Evolutionary conservation across 2,329 filamentous ascomycete species (phyloP).

Genomic region (Exophiala dermatitidis): DNA sequence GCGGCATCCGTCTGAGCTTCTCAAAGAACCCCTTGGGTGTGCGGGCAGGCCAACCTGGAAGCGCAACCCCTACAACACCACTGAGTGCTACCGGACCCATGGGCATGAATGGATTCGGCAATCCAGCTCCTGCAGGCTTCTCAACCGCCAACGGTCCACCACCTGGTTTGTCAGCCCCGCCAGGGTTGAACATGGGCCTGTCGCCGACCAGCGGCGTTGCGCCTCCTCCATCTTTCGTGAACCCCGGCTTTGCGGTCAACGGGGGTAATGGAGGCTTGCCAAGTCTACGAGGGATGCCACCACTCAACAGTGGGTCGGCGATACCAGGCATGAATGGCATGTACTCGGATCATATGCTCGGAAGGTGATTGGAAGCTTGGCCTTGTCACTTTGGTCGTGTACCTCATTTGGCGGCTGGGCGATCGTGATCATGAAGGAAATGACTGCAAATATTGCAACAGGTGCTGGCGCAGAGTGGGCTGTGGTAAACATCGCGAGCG

Average conservation of each 20-base stretch:
- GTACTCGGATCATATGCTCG: constrained; percentile 46
- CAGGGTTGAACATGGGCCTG: constrained; percentile 52
- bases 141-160: constrained; percentile 67
- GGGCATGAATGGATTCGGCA: constrained; percentile 51
- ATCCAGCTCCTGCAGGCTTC: constrained; percentile 54
- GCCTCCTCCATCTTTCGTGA: constrained; percentile 21
- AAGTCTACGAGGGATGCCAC: constrained; percentile 29
- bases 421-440: neutral
- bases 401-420: neutral
- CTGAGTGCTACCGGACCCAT: constrained; percentile 48
- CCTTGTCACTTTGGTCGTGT: neutral
- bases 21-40: constrained; percentile 96
- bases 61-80: constrained; percentile 44
- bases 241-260: constrained; percentile 12
- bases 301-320: constrained; percentile 28
- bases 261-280: constrained; percentile 30
- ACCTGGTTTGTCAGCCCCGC: constrained; percentile 69
- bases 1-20: constrained; percentile 90
- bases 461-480: neutral
- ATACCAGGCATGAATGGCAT: constrained; percentile 32
- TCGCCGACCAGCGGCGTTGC: constrained; percentile 17
- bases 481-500: neutral
- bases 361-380: constrained; percentile 31
- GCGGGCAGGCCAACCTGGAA: constrained; percentile 61
- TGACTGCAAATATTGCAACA: neutral